Evolutionary conservation across 2,329 filamentous ascomycete genomes (phyloP).

Genomic region (Arachnopeziza araneosa): DNA sequence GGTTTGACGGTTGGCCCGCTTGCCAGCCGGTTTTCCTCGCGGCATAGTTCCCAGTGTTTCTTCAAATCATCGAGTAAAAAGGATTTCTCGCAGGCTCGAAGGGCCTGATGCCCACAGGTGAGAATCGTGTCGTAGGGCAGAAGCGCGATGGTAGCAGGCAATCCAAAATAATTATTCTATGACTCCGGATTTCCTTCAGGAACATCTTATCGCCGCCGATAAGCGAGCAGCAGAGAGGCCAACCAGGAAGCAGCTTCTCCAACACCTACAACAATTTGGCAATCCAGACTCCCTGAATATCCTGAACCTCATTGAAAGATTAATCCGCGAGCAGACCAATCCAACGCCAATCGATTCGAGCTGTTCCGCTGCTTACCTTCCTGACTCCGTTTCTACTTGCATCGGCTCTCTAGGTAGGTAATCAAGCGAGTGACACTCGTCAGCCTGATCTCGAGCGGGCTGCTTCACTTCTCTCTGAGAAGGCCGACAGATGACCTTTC

Average conservation of each 20-base stretch:
- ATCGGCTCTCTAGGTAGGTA: neutral
- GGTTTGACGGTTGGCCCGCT: conserved; percentile 12
- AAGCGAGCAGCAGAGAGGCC: neutral
- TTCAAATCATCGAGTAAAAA: neutral
- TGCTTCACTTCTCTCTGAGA: neutral
- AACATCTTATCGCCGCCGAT: neutral
- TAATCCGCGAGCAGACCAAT: too few relatives aligned
- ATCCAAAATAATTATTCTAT: neutral
- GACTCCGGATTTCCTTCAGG: neutral
- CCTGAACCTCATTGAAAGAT: too few relatives aligned
- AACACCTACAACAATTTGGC: neutral
- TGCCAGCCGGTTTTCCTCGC: conserved; percentile 13
- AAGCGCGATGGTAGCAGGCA: neutral
- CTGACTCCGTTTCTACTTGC: neutral
- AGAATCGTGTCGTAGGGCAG: neutral
- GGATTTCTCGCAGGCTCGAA: neutral
- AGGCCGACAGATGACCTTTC: neutral
- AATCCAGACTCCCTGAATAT: neutral
- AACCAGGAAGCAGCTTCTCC: neutral
- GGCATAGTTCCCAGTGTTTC: conserved; percentile 11
- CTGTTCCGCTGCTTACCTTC: neutral
- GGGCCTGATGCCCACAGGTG: neutral
- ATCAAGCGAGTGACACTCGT: neutral
- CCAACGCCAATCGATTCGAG: neutral
- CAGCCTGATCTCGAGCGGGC: neutral